A percentile compares a stretch with the other conserved stretches of the same genome.
Evolutionary conservation across 352 stramenopile genomes (phyloP).

Genomic region (Phytophthora pistaciae): DNA sequence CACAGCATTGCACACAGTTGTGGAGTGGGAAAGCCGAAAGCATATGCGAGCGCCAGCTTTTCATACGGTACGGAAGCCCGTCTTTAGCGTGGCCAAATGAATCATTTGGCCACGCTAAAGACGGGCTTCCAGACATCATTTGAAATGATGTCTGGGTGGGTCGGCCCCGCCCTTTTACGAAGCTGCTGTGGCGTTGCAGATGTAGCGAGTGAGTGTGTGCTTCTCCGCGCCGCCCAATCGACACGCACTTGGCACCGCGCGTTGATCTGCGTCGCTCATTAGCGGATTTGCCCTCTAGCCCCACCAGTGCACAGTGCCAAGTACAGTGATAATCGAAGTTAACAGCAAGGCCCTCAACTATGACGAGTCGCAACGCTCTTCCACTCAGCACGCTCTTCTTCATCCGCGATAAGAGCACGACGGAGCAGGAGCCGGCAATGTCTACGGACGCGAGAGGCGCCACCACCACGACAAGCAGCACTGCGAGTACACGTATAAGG

Average conservation of each 20-base stretch:
- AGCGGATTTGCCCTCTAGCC: background rate
- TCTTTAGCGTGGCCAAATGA: background rate
- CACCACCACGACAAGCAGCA: background rate
- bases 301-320: background rate
- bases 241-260: background rate
- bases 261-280: background rate
- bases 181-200: background rate
- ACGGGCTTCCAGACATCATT: too few relatives aligned
- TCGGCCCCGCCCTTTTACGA: background rate
- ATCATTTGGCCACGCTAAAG: too few relatives aligned
- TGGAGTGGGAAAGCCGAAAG: constrained; percentile 1
- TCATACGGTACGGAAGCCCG: background rate
- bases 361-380: background rate
- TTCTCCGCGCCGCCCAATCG: background rate
- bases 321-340: background rate
- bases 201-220: background rate
- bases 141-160: too few relatives aligned
- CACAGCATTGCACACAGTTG: background rate
- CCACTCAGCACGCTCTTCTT: constrained; percentile 5
- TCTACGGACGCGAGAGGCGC: background rate
- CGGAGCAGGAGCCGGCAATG: background rate
- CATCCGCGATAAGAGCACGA: background rate
- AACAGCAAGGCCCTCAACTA: background rate
- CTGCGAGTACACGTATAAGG: too few relatives aligned
- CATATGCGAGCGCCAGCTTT: background rate